phyloP scores from a whole-genome alignment of 2,329 filamentous ascomycete species.

The Trichoderma polysporum region DNA sequence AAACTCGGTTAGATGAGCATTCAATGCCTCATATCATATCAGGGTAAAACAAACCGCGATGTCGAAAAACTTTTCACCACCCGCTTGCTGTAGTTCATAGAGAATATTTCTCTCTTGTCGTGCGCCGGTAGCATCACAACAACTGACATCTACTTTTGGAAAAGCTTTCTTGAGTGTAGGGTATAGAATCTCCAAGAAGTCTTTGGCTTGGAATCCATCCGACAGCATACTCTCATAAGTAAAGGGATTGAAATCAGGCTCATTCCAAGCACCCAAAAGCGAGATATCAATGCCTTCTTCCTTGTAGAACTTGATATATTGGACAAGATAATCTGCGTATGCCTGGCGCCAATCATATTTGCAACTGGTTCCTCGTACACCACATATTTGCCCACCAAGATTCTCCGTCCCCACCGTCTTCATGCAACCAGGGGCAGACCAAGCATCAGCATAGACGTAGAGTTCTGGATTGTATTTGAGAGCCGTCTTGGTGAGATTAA shows the following conservation, averaged over 20 bases:
- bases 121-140: conserved; percentile 12
- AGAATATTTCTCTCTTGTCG: conserved; percentile 16
- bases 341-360: conserved; percentile 12
- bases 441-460: conserved; percentile 9
- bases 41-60: neutral
- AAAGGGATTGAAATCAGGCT: conserved; percentile 14
- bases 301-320: conserved; percentile 14
- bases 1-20: neutral
- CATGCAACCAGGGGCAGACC: conserved; percentile 16
- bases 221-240: conserved; percentile 18
- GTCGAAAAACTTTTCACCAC: conserved; percentile 9
- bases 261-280: conserved; percentile 13
- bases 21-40: neutral
- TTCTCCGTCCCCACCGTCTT: conserved; percentile 15
- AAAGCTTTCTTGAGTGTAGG: conserved; percentile 15
- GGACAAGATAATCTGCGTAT: conserved; percentile 13
- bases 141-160: conserved; percentile 12
- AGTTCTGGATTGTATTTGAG: neutral
- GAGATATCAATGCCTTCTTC: conserved; percentile 13
- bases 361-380: conserved; percentile 12
- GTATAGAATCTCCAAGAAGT: conserved; percentile 11
- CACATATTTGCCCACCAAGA: conserved; percentile 10
- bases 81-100: conserved; percentile 11
- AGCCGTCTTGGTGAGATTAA: conserved; percentile 14
- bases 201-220: conserved; percentile 15